Evolutionary conservation across 306 rosid genomes (phyloP).

Genomic region (Echinosophora koreensis): DNA sequence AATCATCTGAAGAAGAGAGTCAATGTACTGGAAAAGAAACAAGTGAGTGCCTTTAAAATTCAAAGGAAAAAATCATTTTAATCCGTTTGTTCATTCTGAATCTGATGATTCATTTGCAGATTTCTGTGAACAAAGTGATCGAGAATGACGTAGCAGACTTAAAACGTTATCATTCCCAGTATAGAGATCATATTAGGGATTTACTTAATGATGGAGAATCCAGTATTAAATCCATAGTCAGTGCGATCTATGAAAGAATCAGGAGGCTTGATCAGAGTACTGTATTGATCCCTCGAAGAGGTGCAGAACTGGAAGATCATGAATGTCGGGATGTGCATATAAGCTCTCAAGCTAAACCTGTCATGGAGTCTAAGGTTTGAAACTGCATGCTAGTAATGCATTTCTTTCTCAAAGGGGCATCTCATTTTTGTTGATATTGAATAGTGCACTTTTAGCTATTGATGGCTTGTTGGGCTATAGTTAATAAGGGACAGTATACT

Average conservation of each 20-base stretch:
- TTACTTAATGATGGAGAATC: slow-evolving; percentile 75
- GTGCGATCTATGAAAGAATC: slow-evolving; percentile 63
- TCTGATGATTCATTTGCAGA: slow-evolving; percentile 61
- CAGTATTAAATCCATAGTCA: slow-evolving; percentile 62
- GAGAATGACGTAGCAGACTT: slow-evolving; percentile 64
- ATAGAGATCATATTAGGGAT: slow-evolving; percentile 61
- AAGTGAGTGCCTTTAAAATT: slow-evolving; percentile 62
- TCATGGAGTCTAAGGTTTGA: slow-evolving; percentile 62
- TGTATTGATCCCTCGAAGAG: slow-evolving; percentile 52
- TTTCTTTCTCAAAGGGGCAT: slow-evolving; percentile 29
- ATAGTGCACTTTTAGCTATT: slow-evolving; percentile 26
- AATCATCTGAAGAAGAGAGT: slow-evolving; percentile 86
- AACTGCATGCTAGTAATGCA: slow-evolving; percentile 31
- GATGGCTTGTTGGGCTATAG: slow-evolving; percentile 9
- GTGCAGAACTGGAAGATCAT: slow-evolving; percentile 59
- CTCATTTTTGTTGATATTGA: slow-evolving; percentile 19
- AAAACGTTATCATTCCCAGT: slow-evolving; percentile 62
- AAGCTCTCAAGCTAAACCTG: slow-evolving; percentile 52
- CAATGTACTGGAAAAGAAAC: slow-evolving; percentile 73
- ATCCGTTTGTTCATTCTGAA: slow-evolving; percentile 41
- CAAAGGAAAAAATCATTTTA: slow-evolving; percentile 15
- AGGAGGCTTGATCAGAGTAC: slow-evolving; percentile 53
- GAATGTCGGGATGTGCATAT: slow-evolving; percentile 71
- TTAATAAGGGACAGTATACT: slow-evolving; percentile 8
- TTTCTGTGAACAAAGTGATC: slow-evolving; percentile 58